phyloP scores from a whole-genome alignment of 352 stramenopile species.

The Phytopythium montanum region DNA sequence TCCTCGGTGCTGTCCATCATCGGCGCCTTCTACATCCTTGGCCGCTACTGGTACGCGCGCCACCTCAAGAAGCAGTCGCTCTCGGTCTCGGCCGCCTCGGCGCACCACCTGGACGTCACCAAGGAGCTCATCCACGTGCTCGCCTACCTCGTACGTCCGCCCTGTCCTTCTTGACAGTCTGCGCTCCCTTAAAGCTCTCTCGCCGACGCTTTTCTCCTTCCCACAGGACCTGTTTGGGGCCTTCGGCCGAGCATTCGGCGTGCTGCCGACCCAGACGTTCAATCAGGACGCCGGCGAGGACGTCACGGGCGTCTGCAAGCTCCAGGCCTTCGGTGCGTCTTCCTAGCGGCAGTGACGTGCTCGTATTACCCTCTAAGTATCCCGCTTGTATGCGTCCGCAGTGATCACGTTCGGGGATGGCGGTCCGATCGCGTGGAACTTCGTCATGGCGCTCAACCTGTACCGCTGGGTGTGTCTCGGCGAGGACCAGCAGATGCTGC shows the following conservation, averaged over 20 bases:
- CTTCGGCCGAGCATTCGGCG: slow-evolving; percentile 62
- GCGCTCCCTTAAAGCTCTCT: neutral
- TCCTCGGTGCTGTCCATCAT: slow-evolving; percentile 80
- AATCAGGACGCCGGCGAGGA: slow-evolving; percentile 45
- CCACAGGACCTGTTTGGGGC: slow-evolving; percentile 66
- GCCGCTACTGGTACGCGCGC: slow-evolving; percentile 74
- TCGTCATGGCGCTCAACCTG: slow-evolving; percentile 81
- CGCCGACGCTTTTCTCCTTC: too few species aligned
- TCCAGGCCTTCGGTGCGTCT: slow-evolving; percentile 61
- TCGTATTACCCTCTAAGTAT: neutral
- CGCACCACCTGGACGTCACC: slow-evolving; percentile 72
- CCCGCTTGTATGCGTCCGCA: slow-evolving; percentile 7
- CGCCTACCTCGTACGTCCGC: slow-evolving; percentile 54
- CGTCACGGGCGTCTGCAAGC: slow-evolving; percentile 58
- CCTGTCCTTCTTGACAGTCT: neutral
- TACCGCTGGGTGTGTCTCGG: slow-evolving; percentile 82
- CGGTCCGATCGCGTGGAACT: slow-evolving; percentile 78
- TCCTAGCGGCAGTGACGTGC: too few species aligned
- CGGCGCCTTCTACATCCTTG: slow-evolving; percentile 79
- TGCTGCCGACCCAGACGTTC: slow-evolving; percentile 65
- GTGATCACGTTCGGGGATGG: slow-evolving; percentile 79
- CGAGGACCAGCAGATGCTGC: slow-evolving; percentile 79
- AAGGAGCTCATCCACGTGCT: slow-evolving; percentile 87
- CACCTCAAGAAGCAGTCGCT: slow-evolving; percentile 42
- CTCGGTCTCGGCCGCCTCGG: slow-evolving; percentile 31